These are phyloP conservation scores for Adansonia gregorii DNA, from an alignment of 441 rosid species.

Conservation along the genomic window DNA sequence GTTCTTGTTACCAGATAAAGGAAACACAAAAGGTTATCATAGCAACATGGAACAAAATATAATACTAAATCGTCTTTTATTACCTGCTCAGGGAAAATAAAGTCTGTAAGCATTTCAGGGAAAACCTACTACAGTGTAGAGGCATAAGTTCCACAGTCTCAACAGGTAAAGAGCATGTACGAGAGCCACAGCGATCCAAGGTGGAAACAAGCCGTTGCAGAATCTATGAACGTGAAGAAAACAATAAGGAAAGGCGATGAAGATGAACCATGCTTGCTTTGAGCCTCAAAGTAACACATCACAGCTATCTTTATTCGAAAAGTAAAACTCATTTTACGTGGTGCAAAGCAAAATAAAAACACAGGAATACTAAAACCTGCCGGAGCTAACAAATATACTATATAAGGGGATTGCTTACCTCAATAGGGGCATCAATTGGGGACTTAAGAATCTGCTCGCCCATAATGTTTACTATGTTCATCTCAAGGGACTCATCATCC, in stretches of 20 bases:
- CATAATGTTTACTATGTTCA: constrained; percentile 70
- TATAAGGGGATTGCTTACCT: constrained; percentile 56
- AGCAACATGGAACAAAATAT: not conserved
- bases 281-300: constrained; percentile 16
- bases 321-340: not conserved
- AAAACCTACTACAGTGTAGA: constrained; percentile 87
- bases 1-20: constrained; percentile 13
- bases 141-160: constrained; percentile 99
- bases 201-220: constrained; percentile 82
- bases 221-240: constrained; percentile 52
- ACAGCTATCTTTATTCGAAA: constrained; percentile 10
- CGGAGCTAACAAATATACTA: not conserved
- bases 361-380: not conserved
- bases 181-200: constrained; percentile 97
- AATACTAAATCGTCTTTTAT: constrained; percentile 6
- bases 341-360: not conserved
- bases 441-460: constrained; percentile 83
- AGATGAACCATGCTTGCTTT: not conserved
- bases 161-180: constrained; percentile 91
- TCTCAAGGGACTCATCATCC: constrained; percentile 90
- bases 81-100: constrained; percentile 92
- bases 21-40: not conserved
- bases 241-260: constrained; percentile 22
- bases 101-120: constrained; percentile 83
- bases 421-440: constrained; percentile 76